Conservation (phyloP, 225 moss, liverwort and hornwort species). For the Neckera pumila region DNA sequence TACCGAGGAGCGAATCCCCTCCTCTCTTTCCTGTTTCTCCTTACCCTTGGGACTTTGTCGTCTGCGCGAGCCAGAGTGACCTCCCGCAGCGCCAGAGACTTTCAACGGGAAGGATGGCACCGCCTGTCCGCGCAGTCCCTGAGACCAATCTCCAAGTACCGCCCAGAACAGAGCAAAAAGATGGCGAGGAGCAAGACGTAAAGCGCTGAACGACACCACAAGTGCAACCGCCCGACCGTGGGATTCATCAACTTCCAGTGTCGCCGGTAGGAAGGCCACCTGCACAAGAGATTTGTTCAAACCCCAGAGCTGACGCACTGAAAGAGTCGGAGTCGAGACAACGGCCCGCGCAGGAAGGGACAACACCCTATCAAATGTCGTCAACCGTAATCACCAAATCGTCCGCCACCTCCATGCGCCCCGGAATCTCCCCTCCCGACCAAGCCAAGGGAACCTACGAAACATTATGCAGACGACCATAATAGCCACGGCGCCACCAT, state of each 20-base stretch:
- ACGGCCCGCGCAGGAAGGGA: background rate
- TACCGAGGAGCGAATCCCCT: slow-evolving; percentile 11
- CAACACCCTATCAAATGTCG: background rate
- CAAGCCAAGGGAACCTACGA: background rate
- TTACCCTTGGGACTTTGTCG: background rate
- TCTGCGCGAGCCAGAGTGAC: background rate
- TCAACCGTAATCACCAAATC: background rate
- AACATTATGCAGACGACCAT: background rate
- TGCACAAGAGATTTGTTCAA: background rate
- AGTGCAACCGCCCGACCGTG: background rate
- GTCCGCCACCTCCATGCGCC: background rate
- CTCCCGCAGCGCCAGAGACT: background rate
- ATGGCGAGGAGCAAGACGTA: background rate
- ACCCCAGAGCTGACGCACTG: background rate
- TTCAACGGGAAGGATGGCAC: background rate
- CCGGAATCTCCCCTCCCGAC: background rate
- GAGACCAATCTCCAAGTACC: background rate
- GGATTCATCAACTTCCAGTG: slow-evolving; percentile 12
- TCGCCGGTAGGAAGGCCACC: background rate
- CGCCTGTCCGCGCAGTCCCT: background rate
- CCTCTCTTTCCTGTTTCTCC: slow-evolving; percentile 1
- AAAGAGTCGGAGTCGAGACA: background rate
- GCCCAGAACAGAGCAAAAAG: background rate
- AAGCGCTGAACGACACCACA: background rate
- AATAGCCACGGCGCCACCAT: background rate